phyloP scores from a whole-genome alignment of 306 rosid species.

The Vigna unguiculata region DNA sequence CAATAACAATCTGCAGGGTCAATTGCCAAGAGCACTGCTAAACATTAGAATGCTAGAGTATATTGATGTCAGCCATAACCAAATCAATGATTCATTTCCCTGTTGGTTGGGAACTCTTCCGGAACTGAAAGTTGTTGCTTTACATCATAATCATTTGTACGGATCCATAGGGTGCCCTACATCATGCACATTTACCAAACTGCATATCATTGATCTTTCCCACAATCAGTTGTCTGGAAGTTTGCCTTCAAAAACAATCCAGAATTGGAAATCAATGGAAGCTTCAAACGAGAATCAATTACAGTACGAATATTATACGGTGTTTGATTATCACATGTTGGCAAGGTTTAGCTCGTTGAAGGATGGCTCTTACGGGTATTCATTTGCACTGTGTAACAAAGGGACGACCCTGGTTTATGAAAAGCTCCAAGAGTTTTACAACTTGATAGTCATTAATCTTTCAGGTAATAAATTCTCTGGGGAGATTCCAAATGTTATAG shows the following conservation, averaged over 20 bases:
- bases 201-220: conserved; percentile 48
- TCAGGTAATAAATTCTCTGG: conserved; percentile 37
- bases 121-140: conserved; percentile 28
- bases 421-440: background rate
- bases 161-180: conserved; percentile 19
- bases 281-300: background rate
- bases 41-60: conserved; percentile 32
- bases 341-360: too few species aligned
- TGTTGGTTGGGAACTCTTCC: conserved; percentile 50
- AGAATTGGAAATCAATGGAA: conserved; percentile 17
- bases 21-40: conserved; percentile 41
- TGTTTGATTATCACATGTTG: too few species aligned
- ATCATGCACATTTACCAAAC: conserved; percentile 27
- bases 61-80: conserved; percentile 27
- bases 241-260: conserved; percentile 5
- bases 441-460: conserved; percentile 27
- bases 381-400: conserved; percentile 32
- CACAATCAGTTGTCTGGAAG: conserved; percentile 31
- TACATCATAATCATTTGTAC: background rate
- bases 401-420: conserved; percentile 1
- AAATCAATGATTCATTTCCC: conserved; percentile 52
- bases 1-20: conserved; percentile 48
- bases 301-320: background rate
- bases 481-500: conserved; percentile 6
- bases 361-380: background rate